phyloP scores from a whole-genome alignment of 1,139 yeast genomes.

The Zygoascus hellenicus region DNA sequence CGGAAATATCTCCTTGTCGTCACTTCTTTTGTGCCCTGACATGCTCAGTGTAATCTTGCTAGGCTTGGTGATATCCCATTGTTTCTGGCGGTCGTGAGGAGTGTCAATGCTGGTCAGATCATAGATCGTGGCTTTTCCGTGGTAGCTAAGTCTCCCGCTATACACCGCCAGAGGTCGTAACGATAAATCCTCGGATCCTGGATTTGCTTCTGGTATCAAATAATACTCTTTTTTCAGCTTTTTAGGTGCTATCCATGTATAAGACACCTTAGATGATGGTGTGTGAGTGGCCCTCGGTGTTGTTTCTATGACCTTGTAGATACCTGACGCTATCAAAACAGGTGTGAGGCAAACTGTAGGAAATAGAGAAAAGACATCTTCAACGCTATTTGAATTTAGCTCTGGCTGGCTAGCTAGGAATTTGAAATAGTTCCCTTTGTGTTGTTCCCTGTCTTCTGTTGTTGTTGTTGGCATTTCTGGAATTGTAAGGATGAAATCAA shows the following conservation, averaged over 20 bases:
- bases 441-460: background rate
- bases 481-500: background rate
- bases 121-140: constrained; percentile 20
- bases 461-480: background rate
- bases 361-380: background rate
- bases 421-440: too few relatives aligned
- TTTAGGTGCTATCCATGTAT: constrained; percentile 14
- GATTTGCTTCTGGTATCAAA: constrained; percentile 9
- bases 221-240: constrained; percentile 13
- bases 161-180: constrained; percentile 14
- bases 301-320: constrained; percentile 19
- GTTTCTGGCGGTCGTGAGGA: constrained; percentile 4
- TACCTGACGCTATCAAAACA: constrained; percentile 15
- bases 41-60: constrained; percentile 14
- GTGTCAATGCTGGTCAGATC: constrained; percentile 15
- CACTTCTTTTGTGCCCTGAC: background rate
- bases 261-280: constrained; percentile 4
- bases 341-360: constrained; percentile 20
- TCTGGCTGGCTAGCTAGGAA: too few relatives aligned
- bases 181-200: background rate
- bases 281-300: background rate
- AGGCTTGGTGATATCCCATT: constrained; percentile 12
- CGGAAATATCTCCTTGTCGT: background rate
- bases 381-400: too few relatives aligned
- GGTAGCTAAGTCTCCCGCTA: constrained; percentile 12